Percentiles rank a stretch among this genome's conserved stretches.
Conservation (phyloP, 202 grass and related monocot species). For the Zizania palustris region DNA sequence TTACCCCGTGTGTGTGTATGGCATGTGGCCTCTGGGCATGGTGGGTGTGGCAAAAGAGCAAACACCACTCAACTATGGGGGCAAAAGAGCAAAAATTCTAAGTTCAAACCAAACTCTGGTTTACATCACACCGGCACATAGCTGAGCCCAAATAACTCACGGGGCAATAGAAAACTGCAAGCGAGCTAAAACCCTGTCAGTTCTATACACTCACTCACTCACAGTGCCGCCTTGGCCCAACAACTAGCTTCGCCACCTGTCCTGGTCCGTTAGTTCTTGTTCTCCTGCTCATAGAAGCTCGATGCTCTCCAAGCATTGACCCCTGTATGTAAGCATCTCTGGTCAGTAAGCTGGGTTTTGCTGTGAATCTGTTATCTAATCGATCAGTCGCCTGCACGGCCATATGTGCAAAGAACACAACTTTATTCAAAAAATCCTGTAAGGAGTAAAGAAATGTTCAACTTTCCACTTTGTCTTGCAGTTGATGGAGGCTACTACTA, state of each 20-base stretch:
- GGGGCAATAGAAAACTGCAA: background rate
- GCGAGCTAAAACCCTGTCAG: background rate
- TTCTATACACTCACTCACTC: background rate
- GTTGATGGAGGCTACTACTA: conserved; percentile 32
- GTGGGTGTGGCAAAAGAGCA: too few species aligned
- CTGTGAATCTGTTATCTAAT: background rate
- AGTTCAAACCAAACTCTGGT: background rate
- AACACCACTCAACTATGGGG: too few species aligned
- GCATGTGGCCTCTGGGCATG: too few species aligned
- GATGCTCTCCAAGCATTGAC: background rate
- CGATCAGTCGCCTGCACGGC: background rate
- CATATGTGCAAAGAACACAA: background rate
- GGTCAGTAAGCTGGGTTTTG: background rate
- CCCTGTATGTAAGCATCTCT: background rate
- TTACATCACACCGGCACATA: background rate
- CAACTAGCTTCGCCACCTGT: background rate
- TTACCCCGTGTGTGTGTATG: too few species aligned
- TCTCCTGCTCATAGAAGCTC: background rate
- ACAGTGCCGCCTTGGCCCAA: too few species aligned
- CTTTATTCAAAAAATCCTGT: background rate
- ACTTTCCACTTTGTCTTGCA: background rate
- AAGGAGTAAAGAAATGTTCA: background rate
- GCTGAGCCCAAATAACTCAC: background rate
- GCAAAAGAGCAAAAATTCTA: too few species aligned
- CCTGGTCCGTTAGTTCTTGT: background rate